phyloP scores from a whole-genome alignment of 1,139 yeast species.

The Spathaspora sp. region DNA sequence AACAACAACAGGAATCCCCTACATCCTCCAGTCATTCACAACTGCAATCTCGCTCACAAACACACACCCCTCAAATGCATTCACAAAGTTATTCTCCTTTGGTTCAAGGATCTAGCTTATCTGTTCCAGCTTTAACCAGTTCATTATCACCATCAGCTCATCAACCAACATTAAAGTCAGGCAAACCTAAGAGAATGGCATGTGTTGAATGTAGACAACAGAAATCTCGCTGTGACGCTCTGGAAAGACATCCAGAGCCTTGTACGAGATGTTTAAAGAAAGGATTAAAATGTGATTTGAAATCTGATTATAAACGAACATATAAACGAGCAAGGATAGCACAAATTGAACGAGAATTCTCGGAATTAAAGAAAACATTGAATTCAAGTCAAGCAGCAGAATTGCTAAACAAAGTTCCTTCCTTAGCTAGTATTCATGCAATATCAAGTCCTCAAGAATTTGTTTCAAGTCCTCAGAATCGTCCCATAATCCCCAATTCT shows the following conservation, averaged over 20 bases:
- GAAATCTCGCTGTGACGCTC: conserved; percentile 86
- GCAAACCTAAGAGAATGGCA: conserved; percentile 63
- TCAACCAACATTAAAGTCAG: conserved; percentile 17
- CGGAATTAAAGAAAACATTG: conserved; percentile 61
- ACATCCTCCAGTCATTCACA: conserved; percentile 14
- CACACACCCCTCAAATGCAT: not conserved
- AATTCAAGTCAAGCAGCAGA: conserved; percentile 52
- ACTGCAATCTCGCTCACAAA: conserved; percentile 17
- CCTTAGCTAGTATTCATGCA: conserved; percentile 17
- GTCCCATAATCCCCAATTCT: not conserved
- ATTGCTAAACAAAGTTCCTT: conserved; percentile 34
- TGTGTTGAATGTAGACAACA: conserved; percentile 97
- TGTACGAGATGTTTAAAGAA: conserved; percentile 80
- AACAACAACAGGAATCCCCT: conserved; percentile 6
- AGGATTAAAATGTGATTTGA: conserved; percentile 66
- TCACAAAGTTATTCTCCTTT: conserved; percentile 2
- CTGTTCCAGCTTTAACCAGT: conserved; percentile 1
- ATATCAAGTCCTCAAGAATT: conserved; percentile 1
- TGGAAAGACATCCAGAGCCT: conserved; percentile 72
- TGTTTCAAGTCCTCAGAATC: not conserved
- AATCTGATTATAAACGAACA: conserved; percentile 82
- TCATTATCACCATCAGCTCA: conserved; percentile 5
- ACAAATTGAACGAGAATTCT: conserved; percentile 78
- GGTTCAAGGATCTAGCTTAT: not conserved
- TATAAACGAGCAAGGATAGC: conserved; percentile 84